phyloP scores from a whole-genome alignment of 1,139 yeast species.

The Debaryomycetaceae sp. region DNA sequence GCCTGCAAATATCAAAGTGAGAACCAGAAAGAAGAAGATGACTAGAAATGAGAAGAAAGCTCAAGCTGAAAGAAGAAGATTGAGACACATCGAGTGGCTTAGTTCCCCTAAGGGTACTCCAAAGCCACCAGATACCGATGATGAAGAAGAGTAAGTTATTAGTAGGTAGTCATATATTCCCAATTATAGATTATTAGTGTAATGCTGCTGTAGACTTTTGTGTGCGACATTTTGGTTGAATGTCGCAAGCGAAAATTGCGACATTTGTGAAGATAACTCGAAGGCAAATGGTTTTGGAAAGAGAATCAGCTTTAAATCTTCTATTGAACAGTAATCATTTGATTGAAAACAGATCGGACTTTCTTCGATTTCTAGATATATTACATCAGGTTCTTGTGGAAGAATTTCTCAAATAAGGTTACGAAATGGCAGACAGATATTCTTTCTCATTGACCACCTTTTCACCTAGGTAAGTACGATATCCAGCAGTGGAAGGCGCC shows the following conservation, averaged over 20 bases:
- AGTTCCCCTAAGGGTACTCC: slow-evolving; percentile 97
- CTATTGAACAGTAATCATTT: background rate
- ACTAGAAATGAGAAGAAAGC: slow-evolving; percentile 93
- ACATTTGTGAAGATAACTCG: slow-evolving; percentile 8
- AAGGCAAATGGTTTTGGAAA: slow-evolving; percentile 12
- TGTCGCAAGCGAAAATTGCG: slow-evolving; percentile 1
- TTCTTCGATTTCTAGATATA: background rate
- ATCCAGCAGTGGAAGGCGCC: background rate
- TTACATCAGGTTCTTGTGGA: too few relatives aligned
- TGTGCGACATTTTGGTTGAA: slow-evolving; percentile 1
- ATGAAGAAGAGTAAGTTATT: slow-evolving; percentile 58
- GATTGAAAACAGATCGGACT: background rate
- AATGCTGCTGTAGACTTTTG: background rate
- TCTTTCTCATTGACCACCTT: slow-evolving; percentile 95
- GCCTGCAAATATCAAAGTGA: slow-evolving; percentile 93
- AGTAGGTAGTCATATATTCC: background rate
- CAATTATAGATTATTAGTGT: background rate
- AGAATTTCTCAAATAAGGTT: too few relatives aligned
- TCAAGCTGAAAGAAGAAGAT: slow-evolving; percentile 90
- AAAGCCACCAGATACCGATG: slow-evolving; percentile 88
- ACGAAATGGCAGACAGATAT: slow-evolving; percentile 90
- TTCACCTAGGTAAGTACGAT: slow-evolving; percentile 77
- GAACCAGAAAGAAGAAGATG: slow-evolving; percentile 90
- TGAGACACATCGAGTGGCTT: slow-evolving; percentile 93
- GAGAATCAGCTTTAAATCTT: background rate